A percentile compares a stretch with the other conserved stretches of the same genome.
These are phyloP conservation scores for Fusarium pseudograminearum DNA, from an alignment of 2,329 filamentous ascomycete species.

Conservation along the genomic window DNA sequence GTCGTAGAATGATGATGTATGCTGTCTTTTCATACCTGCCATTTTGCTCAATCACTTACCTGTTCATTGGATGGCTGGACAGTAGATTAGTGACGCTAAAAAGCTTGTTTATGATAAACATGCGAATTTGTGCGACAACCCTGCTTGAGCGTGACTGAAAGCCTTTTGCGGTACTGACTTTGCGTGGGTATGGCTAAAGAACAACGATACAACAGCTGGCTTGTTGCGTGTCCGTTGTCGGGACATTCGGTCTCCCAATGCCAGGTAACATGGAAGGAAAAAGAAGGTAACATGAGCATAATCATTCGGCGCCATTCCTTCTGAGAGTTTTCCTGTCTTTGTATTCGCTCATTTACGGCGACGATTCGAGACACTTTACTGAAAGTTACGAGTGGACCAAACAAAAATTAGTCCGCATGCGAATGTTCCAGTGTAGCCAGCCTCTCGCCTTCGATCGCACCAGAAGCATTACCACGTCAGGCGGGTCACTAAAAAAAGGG, in stretches of 20 bases:
- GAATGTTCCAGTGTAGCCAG: not conserved
- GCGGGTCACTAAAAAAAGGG: too few species aligned
- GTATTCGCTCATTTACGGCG: accelerated
- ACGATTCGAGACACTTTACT: accelerated
- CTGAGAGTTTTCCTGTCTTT: accelerated
- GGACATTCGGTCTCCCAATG: accelerated
- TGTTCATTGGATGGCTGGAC: not conserved
- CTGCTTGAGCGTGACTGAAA: accelerated
- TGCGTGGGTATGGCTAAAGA: not conserved
- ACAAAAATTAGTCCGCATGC: accelerated
- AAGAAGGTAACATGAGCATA: not conserved
- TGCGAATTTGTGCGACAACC: not conserved
- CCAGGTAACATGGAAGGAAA: not conserved
- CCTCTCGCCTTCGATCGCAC: not conserved
- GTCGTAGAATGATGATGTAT: not conserved
- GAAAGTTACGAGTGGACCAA: not conserved
- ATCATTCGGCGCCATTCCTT: not conserved
- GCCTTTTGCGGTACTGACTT: not conserved
- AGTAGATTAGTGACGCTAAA: constrained; percentile 19
- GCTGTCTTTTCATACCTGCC: not conserved
- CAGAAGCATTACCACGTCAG: too few species aligned
- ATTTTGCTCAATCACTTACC: not conserved
- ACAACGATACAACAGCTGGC: not conserved
- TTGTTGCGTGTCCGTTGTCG: not conserved
- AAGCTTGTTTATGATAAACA: constrained; percentile 31